phyloP scores from a whole-genome alignment of 345 rosid genomes.

The Melastoma malabathricum region DNA sequence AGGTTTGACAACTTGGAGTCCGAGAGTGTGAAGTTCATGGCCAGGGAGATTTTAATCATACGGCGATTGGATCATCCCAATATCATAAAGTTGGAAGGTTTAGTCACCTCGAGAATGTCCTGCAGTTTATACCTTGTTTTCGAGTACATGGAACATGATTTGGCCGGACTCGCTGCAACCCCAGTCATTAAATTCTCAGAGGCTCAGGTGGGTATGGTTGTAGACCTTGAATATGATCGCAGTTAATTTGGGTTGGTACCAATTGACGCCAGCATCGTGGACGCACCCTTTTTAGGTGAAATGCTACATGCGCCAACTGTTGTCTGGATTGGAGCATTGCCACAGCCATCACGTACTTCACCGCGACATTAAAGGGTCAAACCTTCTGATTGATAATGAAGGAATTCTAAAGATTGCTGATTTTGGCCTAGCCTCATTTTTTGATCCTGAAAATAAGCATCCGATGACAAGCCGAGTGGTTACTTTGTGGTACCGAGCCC shows the following conservation, averaged over 20 bases:
- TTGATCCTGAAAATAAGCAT: constrained; percentile 29
- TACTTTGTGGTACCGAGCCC: constrained; percentile 38
- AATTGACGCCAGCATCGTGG: no score
- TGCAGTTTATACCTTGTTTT: constrained; percentile 37
- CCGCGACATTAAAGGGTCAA: constrained; percentile 36
- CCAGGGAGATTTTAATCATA: constrained; percentile 32
- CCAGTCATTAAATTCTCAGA: constrained; percentile 29
- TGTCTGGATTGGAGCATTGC: constrained; percentile 41
- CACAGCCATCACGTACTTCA: constrained; percentile 29
- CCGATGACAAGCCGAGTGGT: constrained; percentile 39
- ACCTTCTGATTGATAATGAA: constrained; percentile 30
- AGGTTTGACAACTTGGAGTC: constrained; percentile 39
- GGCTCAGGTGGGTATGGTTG: constrained; percentile 18
- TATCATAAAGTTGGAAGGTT: constrained; percentile 30
- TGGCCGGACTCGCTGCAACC: constrained; percentile 35
- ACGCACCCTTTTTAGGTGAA: constrained; percentile 19
- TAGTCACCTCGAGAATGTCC: constrained; percentile 39
- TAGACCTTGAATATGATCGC: not conserved
- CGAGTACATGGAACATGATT: constrained; percentile 38
- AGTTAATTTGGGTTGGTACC: no score
- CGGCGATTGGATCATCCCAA: constrained; percentile 30
- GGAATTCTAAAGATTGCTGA: constrained; percentile 39
- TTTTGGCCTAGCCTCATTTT: constrained; percentile 31
- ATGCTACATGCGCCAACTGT: constrained; percentile 28
- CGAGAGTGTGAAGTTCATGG: constrained; percentile 40